phyloP scores from a whole-genome alignment of 2,329 filamentous ascomycete genomes.

The Fusarium tuaranense region DNA sequence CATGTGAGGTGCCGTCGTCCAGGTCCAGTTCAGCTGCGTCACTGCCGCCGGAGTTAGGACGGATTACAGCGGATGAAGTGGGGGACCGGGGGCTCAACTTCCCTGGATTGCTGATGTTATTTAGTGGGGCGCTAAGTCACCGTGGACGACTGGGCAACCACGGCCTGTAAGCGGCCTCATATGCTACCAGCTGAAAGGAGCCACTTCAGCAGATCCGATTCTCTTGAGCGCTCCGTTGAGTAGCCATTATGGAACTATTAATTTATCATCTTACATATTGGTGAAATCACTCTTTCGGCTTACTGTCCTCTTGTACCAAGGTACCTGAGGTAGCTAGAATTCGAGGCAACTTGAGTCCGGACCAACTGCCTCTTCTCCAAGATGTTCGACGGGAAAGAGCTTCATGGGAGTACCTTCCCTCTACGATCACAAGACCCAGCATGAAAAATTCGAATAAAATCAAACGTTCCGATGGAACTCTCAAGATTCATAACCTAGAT shows the following conservation, averaged over 20 bases:
- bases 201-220: background rate
- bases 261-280: background rate
- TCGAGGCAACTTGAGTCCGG: no score
- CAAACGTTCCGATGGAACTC: background rate
- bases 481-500: background rate
- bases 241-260: background rate
- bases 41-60: constrained; percentile 46
- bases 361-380: background rate
- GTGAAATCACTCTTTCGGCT: no score
- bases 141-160: background rate
- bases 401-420: background rate
- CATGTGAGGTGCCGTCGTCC: constrained; percentile 26
- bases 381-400: background rate
- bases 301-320: background rate
- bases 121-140: constrained; percentile 19
- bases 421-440: background rate
- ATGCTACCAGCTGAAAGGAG: background rate
- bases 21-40: constrained; percentile 35
- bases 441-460: background rate
- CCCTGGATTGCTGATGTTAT: constrained; percentile 8
- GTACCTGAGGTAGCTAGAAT: background rate
- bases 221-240: background rate
- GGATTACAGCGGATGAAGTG: constrained; percentile 34
- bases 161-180: background rate
- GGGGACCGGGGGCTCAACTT: constrained; percentile 27